Evolutionary conservation across 768 basidiomycete genomes (phyloP), one percentile per base, ranked within the genome.

Genomic region (Sarcomyxa edulis): DNA sequence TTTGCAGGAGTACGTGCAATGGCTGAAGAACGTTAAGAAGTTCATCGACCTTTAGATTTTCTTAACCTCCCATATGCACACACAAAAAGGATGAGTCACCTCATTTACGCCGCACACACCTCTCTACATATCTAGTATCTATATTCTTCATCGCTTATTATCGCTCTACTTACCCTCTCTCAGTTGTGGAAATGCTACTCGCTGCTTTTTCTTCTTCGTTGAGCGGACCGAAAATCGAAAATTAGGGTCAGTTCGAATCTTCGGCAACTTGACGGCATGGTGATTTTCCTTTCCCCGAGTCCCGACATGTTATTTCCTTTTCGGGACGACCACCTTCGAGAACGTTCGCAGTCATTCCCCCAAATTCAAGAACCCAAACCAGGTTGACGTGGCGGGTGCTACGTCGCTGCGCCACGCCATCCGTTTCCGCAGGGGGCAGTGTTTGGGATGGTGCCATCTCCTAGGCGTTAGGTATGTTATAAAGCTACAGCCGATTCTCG

Each of bases 1-100:
- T 40, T 22, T 45, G 26, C 44, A 93, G 91, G 94, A 98, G 66
- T 98, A 98, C 62, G 77, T 91, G 52, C 71, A 68, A 48, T 98
- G 94, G 94, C 65, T 98, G 52, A 64, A 74, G 50, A 79, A 78
- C 49, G 81, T 95, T 60, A 84, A 89, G 72, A 56, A 54, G 15
- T 97, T 96, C 54, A 64, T 97, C 45, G 88, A 94, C 24, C 66
- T 68, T 19, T 80, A 61, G 50, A 40, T 28, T 30, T 22, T 24
- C 40, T 45, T 27, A 35, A 34, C 28, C 35, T 19, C 16, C 14
- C 16, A 14, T 25, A 39, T 36, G 35, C 36, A 33, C 22, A 27
- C 8, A 22, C 11, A 37, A 31, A 37, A 33, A 38, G 34, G 32
- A 30, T 39, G 30, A 46, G 40, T 39, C 28, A 35, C 16, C 24